Evolutionary conservation across 306 rosid species (phyloP).

Genomic region (Acacia confusa): DNA sequence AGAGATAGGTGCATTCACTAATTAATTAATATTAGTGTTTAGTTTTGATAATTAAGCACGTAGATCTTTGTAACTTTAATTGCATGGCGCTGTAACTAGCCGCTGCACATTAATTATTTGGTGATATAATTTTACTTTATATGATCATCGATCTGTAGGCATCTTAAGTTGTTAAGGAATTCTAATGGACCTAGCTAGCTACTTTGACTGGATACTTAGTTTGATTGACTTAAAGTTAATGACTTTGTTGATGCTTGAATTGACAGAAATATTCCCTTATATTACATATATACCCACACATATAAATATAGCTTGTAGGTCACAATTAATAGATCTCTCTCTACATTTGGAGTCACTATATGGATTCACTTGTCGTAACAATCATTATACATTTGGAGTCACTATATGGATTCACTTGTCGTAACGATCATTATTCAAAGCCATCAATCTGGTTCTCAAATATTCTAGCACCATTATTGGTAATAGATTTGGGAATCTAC

Average conservation of each 20-base stretch:
- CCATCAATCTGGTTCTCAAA: constrained; percentile 37
- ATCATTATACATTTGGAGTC: neutral
- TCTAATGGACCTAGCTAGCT: constrained; percentile 30
- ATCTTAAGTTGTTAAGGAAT: constrained; percentile 29
- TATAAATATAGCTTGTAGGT: constrained; percentile 6
- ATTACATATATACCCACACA: neutral
- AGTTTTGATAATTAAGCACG: constrained; percentile 28
- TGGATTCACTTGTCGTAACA: constrained; percentile 43
- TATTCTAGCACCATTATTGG: constrained; percentile 10
- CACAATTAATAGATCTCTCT: constrained; percentile 4
- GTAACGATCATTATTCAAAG: constrained; percentile 41
- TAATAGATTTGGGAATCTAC: neutral
- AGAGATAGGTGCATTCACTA: neutral
- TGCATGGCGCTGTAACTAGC: constrained; percentile 44
- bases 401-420: constrained; percentile 33
- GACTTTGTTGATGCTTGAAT: constrained; percentile 29
- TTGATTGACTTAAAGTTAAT: constrained; percentile 22
- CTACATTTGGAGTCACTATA: neutral
- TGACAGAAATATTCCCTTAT: constrained; percentile 50
- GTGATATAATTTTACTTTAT: constrained; percentile 14
- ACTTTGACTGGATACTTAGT: constrained; percentile 46
- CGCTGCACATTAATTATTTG: constrained; percentile 30
- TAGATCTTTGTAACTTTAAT: constrained; percentile 41
- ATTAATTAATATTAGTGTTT: neutral
- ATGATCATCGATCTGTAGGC: neutral